These are phyloP conservation scores for Neurospora intermedia DNA, from an alignment of 495 filamentous ascomycete species.

Conservation along the genomic window DNA sequence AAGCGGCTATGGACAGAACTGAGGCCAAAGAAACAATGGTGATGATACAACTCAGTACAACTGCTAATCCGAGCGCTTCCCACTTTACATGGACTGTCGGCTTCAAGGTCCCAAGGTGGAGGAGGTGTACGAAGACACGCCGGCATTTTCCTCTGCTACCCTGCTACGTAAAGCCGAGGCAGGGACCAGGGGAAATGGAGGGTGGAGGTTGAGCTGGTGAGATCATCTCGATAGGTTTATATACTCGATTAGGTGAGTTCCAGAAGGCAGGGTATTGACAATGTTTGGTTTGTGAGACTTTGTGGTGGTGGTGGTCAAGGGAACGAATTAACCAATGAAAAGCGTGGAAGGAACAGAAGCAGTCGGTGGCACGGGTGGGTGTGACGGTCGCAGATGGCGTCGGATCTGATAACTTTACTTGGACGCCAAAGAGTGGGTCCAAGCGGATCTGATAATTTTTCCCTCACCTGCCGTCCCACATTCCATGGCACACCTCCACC, in stretches of 20 bases:
- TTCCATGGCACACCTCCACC: conserved; percentile 6
- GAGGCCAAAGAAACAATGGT: background rate
- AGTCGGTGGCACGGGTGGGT: no score
- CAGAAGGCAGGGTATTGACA: background rate
- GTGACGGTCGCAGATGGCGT: conserved; percentile 11
- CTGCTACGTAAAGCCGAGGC: background rate
- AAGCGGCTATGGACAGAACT: background rate
- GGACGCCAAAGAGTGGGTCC: conserved; percentile 12
- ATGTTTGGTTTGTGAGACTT: background rate
- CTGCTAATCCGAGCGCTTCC: background rate
- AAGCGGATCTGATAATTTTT: conserved; percentile 32
- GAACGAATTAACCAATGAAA: no score
- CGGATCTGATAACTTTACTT: conserved; percentile 44
- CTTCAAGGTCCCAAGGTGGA: background rate
- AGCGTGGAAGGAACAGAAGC: no score
- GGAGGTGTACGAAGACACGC: background rate
- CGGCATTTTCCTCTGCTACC: background rate
- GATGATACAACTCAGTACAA: background rate
- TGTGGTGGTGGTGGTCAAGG: no score
- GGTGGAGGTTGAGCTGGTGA: background rate
- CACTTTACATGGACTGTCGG: background rate
- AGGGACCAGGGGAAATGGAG: background rate
- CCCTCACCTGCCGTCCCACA: background rate
- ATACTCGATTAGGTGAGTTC: background rate
- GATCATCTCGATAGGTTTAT: background rate